Evolutionary conservation across 2,329 filamentous ascomycete genomes (phyloP), one percentile per base, ranked within the genome.

Genomic region (Diaporthe sp.): DNA sequence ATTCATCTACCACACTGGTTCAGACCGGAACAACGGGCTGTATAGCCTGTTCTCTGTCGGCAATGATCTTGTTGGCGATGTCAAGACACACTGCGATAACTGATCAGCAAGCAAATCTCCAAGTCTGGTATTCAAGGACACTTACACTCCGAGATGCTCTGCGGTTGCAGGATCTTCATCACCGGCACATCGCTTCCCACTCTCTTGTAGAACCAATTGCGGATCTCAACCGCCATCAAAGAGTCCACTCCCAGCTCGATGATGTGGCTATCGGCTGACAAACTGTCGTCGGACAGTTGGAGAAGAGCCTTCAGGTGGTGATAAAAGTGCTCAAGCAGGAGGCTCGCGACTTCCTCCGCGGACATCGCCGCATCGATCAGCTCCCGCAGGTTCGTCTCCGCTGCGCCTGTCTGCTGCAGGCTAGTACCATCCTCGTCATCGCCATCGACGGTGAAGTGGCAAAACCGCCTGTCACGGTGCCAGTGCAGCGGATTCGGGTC

Each of bases 141-240:
- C 65, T 42, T 69, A 69, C 65, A 69, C 2, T 39, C 79, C 76
- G 34, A 78, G 34, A 82, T 80, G 44, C 81, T 82, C 3, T 77
- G 71, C 0, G 83, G 82, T 2, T 83, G 79, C 13, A 88, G 76
- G 10, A 89, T 82, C 78, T 86, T 87, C 77, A 89, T 82, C 0
- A 89, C 85, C 0, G 86, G 83, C 10, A 89, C 82, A 61, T 89
- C 85, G 2, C 83, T 80, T 0, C 84, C 80, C 0, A 87, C 65
- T 22, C 83, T 80, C 77, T 86, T 86, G 72, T 84, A 81, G 71
- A 88, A 85, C 88, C 88, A 89, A 1, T 83, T 79, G 1, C 87
- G 83, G 2, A 88, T 84, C 83, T 84, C 82, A 3, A 83, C 84
- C 0, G 85, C 85, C 0, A 82, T 81, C 3, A 87, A 80, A 10